These are phyloP conservation scores for Leccinum incarnatum DNA, from an alignment of 768 basidiomycete genomes.

Conservation along the genomic window DNA sequence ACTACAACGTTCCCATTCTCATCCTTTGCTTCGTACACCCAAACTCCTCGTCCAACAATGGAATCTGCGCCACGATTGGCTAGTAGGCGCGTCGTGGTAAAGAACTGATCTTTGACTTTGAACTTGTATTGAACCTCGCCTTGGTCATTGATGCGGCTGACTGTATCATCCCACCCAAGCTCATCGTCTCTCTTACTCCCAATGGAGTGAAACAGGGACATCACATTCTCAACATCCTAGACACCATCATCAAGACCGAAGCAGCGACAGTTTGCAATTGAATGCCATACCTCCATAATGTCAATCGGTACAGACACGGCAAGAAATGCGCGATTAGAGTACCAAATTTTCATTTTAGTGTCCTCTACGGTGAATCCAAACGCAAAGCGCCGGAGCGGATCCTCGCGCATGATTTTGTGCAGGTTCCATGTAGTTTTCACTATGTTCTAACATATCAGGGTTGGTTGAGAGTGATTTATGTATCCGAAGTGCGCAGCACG, in stretches of 20 bases:
- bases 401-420: not conserved
- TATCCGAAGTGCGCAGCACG: too few relatives aligned
- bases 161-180: constrained; percentile 12
- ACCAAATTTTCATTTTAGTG: constrained; percentile 29
- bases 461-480: not conserved
- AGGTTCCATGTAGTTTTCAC: constrained; percentile 27
- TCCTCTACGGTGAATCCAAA: not conserved
- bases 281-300: not conserved
- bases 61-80: constrained; percentile 2
- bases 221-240: too few relatives aligned
- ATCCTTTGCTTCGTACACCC: constrained; percentile 7
- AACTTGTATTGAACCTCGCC: not conserved
- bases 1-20: not conserved
- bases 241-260: too few relatives aligned
- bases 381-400: not conserved
- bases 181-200: too few relatives aligned
- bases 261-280: too few relatives aligned
- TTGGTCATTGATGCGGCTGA: not conserved
- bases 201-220: too few relatives aligned
- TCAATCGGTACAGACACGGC: not conserved
- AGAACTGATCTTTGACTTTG: not conserved
- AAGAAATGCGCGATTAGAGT: not conserved
- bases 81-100: not conserved
- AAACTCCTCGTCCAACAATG: not conserved
- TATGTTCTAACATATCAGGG: constrained; percentile 5